phyloP scores from a whole-genome alignment of 352 stramenopile species.

The Globisporangium perplexum region DNA sequence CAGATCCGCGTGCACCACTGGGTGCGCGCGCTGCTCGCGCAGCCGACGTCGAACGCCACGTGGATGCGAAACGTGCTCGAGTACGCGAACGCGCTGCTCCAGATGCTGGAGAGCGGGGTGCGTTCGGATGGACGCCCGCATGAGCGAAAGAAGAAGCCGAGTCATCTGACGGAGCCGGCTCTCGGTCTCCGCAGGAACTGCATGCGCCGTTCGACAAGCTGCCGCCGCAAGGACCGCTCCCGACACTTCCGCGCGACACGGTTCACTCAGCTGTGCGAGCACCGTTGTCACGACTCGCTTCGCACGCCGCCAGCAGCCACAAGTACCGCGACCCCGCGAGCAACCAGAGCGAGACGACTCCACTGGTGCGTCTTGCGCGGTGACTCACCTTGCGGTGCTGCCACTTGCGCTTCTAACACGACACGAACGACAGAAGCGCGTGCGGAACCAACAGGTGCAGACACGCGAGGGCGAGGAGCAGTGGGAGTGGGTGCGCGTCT shows the following conservation, averaged over 20 bases:
- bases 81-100: constrained; percentile 35
- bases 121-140: background rate
- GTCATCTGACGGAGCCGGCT: background rate
- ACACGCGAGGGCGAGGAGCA: constrained; percentile 57
- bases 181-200: constrained; percentile 20
- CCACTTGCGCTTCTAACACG: background rate
- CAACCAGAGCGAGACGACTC: background rate
- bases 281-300: background rate
- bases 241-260: constrained; percentile 38
- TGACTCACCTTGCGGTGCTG: background rate
- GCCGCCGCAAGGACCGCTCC: constrained; percentile 49
- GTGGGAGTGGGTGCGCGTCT: constrained; percentile 65
- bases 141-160: no score
- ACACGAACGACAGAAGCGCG: constrained; percentile 13
- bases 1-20: constrained; percentile 57
- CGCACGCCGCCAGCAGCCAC: background rate
- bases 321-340: background rate
- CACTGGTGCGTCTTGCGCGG: background rate
- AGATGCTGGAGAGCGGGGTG: constrained; percentile 52
- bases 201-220: constrained; percentile 58
- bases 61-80: constrained; percentile 57
- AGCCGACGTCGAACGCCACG: constrained; percentile 43
- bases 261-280: constrained; percentile 12
- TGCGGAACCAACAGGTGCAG: constrained; percentile 44
- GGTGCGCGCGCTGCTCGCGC: constrained; percentile 46